Percentiles rank a stretch among this genome's conserved stretches.
Conservation (phyloP, 768 basidiomycete genomes). For the Boletus fagicola region DNA sequence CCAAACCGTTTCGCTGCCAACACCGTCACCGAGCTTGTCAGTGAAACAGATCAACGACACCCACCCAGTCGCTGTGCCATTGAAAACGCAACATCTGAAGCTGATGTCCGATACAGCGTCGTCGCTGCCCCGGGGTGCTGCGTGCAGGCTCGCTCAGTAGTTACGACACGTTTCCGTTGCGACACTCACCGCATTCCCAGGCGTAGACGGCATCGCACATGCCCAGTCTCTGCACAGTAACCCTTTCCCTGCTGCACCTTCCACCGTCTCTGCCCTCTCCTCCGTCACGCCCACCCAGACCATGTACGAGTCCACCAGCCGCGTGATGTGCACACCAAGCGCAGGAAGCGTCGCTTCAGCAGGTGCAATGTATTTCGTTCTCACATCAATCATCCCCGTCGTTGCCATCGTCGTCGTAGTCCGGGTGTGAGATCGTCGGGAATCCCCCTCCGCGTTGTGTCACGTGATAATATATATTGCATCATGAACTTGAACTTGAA, state of each 20-base stretch:
- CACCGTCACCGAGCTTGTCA: background rate
- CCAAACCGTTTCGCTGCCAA: constrained; percentile 57
- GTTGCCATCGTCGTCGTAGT: constrained; percentile 6
- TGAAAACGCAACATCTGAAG: constrained; percentile 60
- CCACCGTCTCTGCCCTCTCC: constrained; percentile 41
- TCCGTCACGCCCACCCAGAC: constrained; percentile 73
- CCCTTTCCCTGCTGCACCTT: constrained; percentile 52
- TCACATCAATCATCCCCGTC: constrained; percentile 38
- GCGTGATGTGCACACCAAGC: constrained; percentile 64
- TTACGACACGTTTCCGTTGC: background rate
- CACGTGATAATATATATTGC: constrained; percentile 20
- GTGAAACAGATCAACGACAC: constrained; percentile 20
- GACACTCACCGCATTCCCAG: constrained; percentile 25
- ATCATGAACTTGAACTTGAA: background rate
- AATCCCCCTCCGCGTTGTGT: background rate
- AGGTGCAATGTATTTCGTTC: constrained; percentile 49
- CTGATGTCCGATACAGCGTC: constrained; percentile 59
- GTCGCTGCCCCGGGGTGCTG: constrained; percentile 44
- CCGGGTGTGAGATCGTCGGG: background rate
- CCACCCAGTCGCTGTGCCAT: constrained; percentile 83
- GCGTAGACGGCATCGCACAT: constrained; percentile 67
- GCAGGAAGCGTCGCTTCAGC: constrained; percentile 52
- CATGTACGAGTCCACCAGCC: constrained; percentile 74
- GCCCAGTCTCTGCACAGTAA: constrained; percentile 75
- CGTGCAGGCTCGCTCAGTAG: constrained; percentile 1